Base-by-base conservation (phyloP, 106 monocot species). In the Allium sativum region DNA sequence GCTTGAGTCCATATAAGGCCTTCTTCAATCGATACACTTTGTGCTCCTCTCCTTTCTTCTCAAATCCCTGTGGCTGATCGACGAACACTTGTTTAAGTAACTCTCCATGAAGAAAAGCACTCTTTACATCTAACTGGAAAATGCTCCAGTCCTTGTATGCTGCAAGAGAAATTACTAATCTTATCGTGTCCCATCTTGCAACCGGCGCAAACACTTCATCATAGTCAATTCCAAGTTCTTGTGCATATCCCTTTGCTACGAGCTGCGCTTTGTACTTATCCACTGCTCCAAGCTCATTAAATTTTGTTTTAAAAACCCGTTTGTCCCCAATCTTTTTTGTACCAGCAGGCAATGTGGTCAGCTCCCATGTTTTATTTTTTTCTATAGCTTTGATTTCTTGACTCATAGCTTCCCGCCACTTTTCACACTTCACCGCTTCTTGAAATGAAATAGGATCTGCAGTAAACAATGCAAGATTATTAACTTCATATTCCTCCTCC, bases 181-280 rank as follows among this genome's bases (percentile, higher is more conserved):
- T 7, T 12, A 59, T 59, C 10, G 59, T 59, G n/a, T 59, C 59
- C 8, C 22, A n/a, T 10, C 59, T 20, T 3, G 59, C 22, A 11
- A 59, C 21, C 18, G 59, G 59, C 1, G 59, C 59, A 59, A 59
- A 59, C 10, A 59, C 59, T 59, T 59, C 59, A 8, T 21, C n/a
- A 21, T 63, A 63, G 19, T 63, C 47, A 0, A 63, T 18, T 10
- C 45, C 6, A 19, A 0, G 44, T 10, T 18, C 16, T 63, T 48
- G 46, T 8, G n/a, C 18, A 47, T 63, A 63, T 18, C 46, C 47
- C 42, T 63, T 63, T 9, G 45, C 63, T 7, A 63, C 16, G 10
- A 63, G 21, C 11, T 15, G 18, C 0, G 17, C 16, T 21, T 63
- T 63, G 9, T 19, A 46, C 12, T 46, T 46, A 17, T 48, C 8